Evolutionary conservation across 139 green algal genomes (phyloP), one percentile per base, ranked within the genome.

Genomic region (Picochlorum sp.): DNA sequence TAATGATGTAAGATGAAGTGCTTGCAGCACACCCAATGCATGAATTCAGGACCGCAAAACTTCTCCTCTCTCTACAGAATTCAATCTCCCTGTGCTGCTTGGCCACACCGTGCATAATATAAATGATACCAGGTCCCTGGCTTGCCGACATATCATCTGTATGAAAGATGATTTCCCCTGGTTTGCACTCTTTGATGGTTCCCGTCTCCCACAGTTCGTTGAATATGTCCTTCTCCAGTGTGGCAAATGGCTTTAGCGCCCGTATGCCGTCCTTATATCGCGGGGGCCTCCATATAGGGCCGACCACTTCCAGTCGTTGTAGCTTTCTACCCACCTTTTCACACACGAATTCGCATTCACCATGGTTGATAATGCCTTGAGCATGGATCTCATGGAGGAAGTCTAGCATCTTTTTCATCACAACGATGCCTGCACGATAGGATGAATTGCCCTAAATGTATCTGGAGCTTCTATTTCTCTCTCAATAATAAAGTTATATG

Each of bases 401-500:
- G n/a, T 67, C 58, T 24, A 75, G 44, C 74, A 94, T 87, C 67
- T 90, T 80, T 14, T 77, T 71, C 37, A 95, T 83, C 60, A 96
- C 63, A 8, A 83, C 85, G 63, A 91, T 88, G 51, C 81, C 78
- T 6, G 82, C 84, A 3, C 89, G 77, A 82, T 95, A 92, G 8
- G 82, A 90, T 94, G 88, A 47, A 96, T 89, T 45, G 85, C 85
- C 45, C 80, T 71, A 68, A 90, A 90, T 49, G 82, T 77, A 66
- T 93, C 85, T 14, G 88, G 88, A 1, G 86, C 74, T 73, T 95
- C 88, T 23, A 95, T 84, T 67, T 94, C 87, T 1, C 86, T 65
- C 61, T 92, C 83, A 21, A 92, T 71, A 21, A 95, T 88, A 70
- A 88, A 95, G 16, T 51, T 21, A 57, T 67, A 62, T 10, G 67